A percentile compares a stretch with the other conserved stretches of the same genome.
phyloP scores from a whole-genome alignment of 352 stramenopile species.

The Phytophthora pinifolia region DNA sequence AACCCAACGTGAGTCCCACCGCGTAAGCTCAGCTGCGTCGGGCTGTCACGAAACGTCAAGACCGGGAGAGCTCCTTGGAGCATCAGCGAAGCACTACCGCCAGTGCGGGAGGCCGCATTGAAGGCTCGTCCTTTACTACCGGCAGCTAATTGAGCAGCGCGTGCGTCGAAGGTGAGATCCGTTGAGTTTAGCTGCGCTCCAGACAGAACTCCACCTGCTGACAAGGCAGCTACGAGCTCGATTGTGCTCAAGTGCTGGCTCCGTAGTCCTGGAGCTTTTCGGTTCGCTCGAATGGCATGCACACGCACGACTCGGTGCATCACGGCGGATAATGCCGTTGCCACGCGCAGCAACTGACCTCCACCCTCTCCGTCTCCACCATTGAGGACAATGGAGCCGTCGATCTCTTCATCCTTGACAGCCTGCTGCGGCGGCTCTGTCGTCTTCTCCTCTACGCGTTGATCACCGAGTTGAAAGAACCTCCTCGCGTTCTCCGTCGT shows the following conservation, averaged over 20 bases:
- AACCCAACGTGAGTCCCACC: constrained; percentile 68
- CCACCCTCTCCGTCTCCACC: constrained; percentile 81
- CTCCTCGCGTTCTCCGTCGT: constrained; percentile 52
- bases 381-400: constrained; percentile 39
- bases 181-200: constrained; percentile 54
- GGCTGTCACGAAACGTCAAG: constrained; percentile 34
- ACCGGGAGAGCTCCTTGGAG: constrained; percentile 61
- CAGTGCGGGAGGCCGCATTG: constrained; percentile 43
- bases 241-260: constrained; percentile 87
- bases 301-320: constrained; percentile 61
- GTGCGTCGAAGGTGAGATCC: constrained; percentile 40
- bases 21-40: constrained; percentile 35
- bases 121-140: constrained; percentile 13
- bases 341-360: constrained; percentile 88
- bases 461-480: constrained; percentile 51
- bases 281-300: constrained; percentile 75
- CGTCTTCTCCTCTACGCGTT: constrained; percentile 10
- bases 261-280: constrained; percentile 68
- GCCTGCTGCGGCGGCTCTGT: neutral
- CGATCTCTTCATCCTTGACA: constrained; percentile 11
- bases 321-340: constrained; percentile 68
- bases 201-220: constrained; percentile 25
- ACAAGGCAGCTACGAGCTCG: constrained; percentile 48
- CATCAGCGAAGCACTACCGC: constrained; percentile 65
- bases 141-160: constrained; percentile 7